Evolutionary conservation across 345 rosid genomes (phyloP).

Genomic region (Populus alba): DNA sequence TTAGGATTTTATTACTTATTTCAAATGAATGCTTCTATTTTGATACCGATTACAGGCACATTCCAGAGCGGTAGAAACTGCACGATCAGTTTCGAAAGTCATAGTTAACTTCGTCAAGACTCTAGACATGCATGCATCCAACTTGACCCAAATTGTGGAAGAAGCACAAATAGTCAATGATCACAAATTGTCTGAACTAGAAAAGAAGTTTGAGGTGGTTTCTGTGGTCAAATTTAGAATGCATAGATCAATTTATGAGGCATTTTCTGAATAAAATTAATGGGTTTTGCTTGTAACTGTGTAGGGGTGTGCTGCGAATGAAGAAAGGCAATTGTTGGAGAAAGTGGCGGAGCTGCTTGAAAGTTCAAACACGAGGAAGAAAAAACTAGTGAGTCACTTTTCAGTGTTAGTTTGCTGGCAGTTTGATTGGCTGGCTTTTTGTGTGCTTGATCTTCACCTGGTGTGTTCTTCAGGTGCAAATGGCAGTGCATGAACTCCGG

Average conservation of each 20-base stretch:
- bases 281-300: slow-evolving; percentile 17
- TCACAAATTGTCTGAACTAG: slow-evolving; percentile 68
- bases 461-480: slow-evolving; percentile 59
- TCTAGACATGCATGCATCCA: slow-evolving; percentile 68
- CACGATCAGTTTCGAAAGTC: slow-evolving; percentile 76
- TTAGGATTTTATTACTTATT: neutral
- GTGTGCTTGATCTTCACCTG: neutral
- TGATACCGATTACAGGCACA: slow-evolving; percentile 63
- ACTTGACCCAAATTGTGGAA: slow-evolving; percentile 63
- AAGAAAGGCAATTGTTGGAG: slow-evolving; percentile 80
- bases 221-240: slow-evolving; percentile 13
- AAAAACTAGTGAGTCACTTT: slow-evolving; percentile 56
- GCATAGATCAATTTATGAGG: neutral
- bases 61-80: slow-evolving; percentile 73
- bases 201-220: slow-evolving; percentile 89
- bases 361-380: slow-evolving; percentile 83
- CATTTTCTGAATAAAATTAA: neutral
- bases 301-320: slow-evolving; percentile 84
- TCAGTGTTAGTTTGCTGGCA: neutral
- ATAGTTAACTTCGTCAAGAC: slow-evolving; percentile 72
- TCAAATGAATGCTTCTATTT: neutral
- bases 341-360: slow-evolving; percentile 88
- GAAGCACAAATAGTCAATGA: slow-evolving; percentile 84
- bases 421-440: neutral
- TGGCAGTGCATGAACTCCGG: slow-evolving; percentile 79